These are phyloP conservation scores for Oryza glaberrima DNA, from an alignment of 176 grass and related monocot genomes.

Conservation along the genomic window DNA sequence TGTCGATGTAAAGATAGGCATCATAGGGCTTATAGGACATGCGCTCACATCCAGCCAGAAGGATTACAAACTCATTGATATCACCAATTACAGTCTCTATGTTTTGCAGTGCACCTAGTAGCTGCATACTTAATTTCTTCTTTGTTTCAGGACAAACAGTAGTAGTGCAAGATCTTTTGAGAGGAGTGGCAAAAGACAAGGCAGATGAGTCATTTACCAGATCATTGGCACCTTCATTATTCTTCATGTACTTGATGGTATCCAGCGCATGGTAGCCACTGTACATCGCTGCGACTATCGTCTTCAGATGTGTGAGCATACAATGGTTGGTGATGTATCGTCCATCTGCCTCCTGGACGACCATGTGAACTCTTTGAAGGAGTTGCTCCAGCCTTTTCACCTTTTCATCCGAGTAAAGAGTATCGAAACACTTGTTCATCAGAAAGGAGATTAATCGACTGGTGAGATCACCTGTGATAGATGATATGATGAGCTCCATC, in stretches of 20 bases:
- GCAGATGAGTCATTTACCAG: not conserved
- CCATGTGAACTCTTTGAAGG: conserved; percentile 1
- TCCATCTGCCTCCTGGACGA: not conserved
- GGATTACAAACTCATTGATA: not conserved
- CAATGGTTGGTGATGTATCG: not conserved
- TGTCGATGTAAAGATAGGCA: not conserved
- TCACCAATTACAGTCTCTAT: not conserved
- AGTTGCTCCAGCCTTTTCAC: not conserved
- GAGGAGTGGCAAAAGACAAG: not conserved
- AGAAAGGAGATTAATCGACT: conserved; percentile 10
- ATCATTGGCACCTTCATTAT: not conserved
- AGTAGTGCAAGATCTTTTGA: not conserved
- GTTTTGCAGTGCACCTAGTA: not conserved
- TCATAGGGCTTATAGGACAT: conserved; percentile 8
- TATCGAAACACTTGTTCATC: not conserved
- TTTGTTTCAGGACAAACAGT: not conserved
- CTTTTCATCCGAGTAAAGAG: not conserved
- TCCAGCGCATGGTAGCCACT: conserved; percentile 1
- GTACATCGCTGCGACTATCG: not conserved
- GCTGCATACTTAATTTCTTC: not conserved
- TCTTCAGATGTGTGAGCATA: conserved; percentile 20
- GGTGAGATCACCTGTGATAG: not conserved
- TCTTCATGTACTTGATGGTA: not conserved
- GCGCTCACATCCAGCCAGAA: conserved; percentile 2
- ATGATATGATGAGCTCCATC: conserved; percentile 15